Evolutionary conservation across 345 rosid genomes (phyloP), one percentile per base, ranked within the genome.

Genomic region (Bruguiera gymnorhiza): DNA sequence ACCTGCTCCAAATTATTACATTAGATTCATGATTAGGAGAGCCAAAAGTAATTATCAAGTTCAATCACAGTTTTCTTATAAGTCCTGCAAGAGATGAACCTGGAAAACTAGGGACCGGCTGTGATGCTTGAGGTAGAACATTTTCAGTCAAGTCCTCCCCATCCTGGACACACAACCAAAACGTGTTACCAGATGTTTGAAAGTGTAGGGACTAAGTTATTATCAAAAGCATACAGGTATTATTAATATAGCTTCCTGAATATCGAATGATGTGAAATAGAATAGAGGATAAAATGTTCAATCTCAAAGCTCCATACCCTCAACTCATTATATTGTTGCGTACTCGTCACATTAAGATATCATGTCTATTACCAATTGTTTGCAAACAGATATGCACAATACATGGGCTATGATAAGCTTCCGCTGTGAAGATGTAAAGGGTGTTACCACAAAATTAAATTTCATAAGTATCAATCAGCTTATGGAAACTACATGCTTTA

Each of bases 41-140:
- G 64, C 39, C 63, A 20, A 13, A 37, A 53, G 55, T 59, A 46
- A 55, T 32, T 57, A 75, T 67, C 31, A 50, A 60, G 52, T 60
- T 67, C 71, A 60, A 58, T 43, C 19, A 50, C 65, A 39, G 63
- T 50, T 62, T 29, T 50, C 39, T 8, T 62, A 31, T 20, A 62
- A 73, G 32, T 6, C 53, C 73, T 50, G 71, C 36, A 75, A 53
- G 68, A 67, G 60, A 63, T 67, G 34, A 79, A 95, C 99, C 99
- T 86, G 97, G 76, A 85, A 83, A 83, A 16, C 86, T 89, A 39
- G 81, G 61, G 65, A 74, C 70, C 85, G 87, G 86, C 63, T 83
- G 83, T 70, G 87, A 64, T 50, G 82, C 85, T 32, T 79, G 83
- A 18, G 87, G 81, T 34, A 85, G 78, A 78, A 82, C 81, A 73